Percentiles rank a stretch among this genome's conserved stretches.
Conservation (phyloP, 352 stramenopile genomes). For the Elongisporangium senticosum region DNA sequence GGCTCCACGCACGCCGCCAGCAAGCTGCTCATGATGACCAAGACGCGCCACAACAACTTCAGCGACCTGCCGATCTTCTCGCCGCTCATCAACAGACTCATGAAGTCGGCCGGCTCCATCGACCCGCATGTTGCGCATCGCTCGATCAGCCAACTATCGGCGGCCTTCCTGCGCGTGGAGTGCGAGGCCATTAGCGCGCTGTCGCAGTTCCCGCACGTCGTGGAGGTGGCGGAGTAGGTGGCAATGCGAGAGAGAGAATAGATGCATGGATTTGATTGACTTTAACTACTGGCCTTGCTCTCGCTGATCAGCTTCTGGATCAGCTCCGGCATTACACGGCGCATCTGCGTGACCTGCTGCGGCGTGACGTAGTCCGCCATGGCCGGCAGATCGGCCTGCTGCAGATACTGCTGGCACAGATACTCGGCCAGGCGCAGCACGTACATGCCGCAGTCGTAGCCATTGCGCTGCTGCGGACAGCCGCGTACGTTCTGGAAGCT, state of each 20-base stretch:
- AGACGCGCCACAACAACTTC: conserved; percentile 67
- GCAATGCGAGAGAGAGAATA: too few relatives aligned
- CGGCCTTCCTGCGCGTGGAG: conserved; percentile 27
- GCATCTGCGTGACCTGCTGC: conserved; percentile 35
- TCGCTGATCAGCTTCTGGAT: conserved; percentile 21
- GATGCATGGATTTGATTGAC: too few relatives aligned
- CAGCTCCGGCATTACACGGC: conserved; percentile 41
- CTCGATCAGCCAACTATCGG: conserved; percentile 37
- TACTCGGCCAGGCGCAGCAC: conserved; percentile 65
- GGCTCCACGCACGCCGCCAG: conserved; percentile 32
- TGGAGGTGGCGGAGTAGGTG: too few relatives aligned
- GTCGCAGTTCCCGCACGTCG: too few relatives aligned
- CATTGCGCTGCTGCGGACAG: conserved; percentile 66
- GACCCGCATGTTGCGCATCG: conserved; percentile 35
- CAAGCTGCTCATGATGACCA: conserved; percentile 31
- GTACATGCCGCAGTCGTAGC: conserved; percentile 81
- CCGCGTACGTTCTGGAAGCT: conserved; percentile 19
- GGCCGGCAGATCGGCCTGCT: background rate
- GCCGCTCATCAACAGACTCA: conserved; percentile 41
- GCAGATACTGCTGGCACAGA: conserved; percentile 27
- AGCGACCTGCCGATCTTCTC: conserved; percentile 66
- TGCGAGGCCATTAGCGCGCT: too few relatives aligned
- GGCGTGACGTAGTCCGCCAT: conserved; percentile 52
- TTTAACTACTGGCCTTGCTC: conserved; percentile 3
- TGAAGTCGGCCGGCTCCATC: conserved; percentile 48